Evolutionary conservation across 768 basidiomycete species (phyloP).

Genomic region (Kwoniella dendrophila): DNA sequence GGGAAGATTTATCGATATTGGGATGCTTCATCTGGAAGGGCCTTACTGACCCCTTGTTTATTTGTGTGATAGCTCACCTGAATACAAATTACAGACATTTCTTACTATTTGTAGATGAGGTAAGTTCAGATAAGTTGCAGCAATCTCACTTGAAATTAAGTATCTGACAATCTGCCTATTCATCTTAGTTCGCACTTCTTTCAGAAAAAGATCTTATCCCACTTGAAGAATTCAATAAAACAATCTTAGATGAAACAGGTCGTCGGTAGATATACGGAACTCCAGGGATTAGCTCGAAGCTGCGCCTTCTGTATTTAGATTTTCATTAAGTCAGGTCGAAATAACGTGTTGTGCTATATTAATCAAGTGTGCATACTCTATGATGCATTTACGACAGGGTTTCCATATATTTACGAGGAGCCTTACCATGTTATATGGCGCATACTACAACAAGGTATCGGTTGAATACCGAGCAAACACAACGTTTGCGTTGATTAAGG

Average conservation of each 20-base stretch:
- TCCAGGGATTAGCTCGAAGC: too few relatives aligned
- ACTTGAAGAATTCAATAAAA: slow-evolving; percentile 76
- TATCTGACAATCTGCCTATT: not conserved
- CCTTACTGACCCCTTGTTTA: not conserved
- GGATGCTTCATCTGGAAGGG: not conserved
- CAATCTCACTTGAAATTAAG: not conserved
- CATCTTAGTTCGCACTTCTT: slow-evolving; percentile 59
- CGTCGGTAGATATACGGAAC: slow-evolving; percentile 11
- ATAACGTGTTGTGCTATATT: too few relatives aligned
- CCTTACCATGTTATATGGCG: too few relatives aligned
- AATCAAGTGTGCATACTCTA: too few relatives aligned
- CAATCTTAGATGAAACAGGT: slow-evolving; percentile 60
- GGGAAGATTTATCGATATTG: not conserved
- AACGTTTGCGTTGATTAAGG: too few relatives aligned
- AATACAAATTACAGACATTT: slow-evolving; percentile 99
- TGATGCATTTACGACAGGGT: too few relatives aligned
- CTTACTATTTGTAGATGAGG: slow-evolving; percentile 95
- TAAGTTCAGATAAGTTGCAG: slow-evolving; percentile 54
- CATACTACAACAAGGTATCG: too few relatives aligned
- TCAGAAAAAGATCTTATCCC: slow-evolving; percentile 75
- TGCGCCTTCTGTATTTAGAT: too few relatives aligned
- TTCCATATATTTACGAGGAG: too few relatives aligned
- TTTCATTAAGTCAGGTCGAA: too few relatives aligned
- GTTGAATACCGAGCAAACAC: too few relatives aligned
- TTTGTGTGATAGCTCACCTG: slow-evolving; percentile 71